Evolutionary conservation across 192 early-diverging fungal species (phyloP).

Genomic region (Backusella westeae): DNA sequence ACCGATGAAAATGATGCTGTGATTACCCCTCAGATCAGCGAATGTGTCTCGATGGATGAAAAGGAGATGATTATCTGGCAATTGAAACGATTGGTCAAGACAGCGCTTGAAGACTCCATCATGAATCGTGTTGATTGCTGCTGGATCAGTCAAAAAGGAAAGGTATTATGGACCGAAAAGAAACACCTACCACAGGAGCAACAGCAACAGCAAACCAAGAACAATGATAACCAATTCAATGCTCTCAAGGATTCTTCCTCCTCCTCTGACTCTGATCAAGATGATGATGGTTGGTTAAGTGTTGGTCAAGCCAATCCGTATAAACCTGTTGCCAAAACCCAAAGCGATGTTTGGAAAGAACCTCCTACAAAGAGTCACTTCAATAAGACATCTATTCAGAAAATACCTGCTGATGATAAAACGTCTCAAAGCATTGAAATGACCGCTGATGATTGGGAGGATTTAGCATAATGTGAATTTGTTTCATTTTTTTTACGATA

Average conservation of each 20-base stretch:
- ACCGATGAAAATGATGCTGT: constrained; percentile 45
- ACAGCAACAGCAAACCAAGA: not conserved
- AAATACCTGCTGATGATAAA: not conserved
- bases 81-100: constrained; percentile 37
- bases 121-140: constrained; percentile 41
- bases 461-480: not conserved
- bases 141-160: constrained; percentile 52
- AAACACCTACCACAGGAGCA: not conserved
- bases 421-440: not conserved
- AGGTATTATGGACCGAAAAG: constrained; percentile 44
- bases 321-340: not conserved
- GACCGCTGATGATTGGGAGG: not conserved
- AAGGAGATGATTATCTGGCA: constrained; percentile 43
- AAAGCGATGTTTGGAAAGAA: constrained; percentile 9
- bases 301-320: not conserved
- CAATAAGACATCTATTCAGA: not conserved
- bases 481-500: not conserved
- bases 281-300: constrained; percentile 8
- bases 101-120: not conserved
- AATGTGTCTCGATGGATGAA: constrained; percentile 48
- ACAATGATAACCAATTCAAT: not conserved
- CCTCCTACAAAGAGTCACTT: not conserved
- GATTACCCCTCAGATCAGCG: constrained; percentile 42
- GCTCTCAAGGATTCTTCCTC: not conserved
- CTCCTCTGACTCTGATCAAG: not conserved